Evolutionary conservation across 345 rosid genomes (phyloP).

Genomic region (Pseudoturritis turrita): DNA sequence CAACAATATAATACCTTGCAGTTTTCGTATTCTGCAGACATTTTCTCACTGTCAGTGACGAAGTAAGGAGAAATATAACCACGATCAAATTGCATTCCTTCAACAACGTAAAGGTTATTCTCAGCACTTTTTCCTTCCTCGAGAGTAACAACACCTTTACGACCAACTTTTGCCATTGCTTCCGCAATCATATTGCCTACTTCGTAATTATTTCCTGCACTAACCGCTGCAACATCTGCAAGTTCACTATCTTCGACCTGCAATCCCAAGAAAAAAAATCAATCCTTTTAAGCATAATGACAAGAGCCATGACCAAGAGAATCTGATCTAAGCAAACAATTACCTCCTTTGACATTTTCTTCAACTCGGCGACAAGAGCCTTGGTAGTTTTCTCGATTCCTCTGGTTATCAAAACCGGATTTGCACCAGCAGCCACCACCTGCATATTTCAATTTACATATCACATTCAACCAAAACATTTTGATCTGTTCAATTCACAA

Average conservation of each 20-base stretch:
- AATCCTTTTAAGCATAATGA: background rate
- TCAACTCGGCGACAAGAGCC: constrained; percentile 74
- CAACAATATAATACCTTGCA: constrained; percentile 60
- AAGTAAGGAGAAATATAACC: constrained; percentile 95
- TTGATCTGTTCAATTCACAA: background rate
- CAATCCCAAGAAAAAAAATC: background rate
- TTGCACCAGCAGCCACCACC: constrained; percentile 98
- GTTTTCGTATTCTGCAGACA: constrained; percentile 81
- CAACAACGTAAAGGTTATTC: constrained; percentile 85
- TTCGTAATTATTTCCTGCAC: constrained; percentile 94
- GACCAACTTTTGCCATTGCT: constrained; percentile 86
- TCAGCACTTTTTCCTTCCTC: constrained; percentile 97
- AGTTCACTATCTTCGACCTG: constrained; percentile 95
- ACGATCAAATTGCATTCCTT: constrained; percentile 97
- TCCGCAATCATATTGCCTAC: constrained; percentile 94
- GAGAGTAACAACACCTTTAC: constrained; percentile 91
- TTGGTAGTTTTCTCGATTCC: constrained; percentile 87
- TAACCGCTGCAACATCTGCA: constrained; percentile 95
- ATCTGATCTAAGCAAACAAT: background rate
- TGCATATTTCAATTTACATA: constrained; percentile 13
- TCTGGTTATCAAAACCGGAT: constrained; percentile 81
- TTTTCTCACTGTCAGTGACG: constrained; percentile 89
- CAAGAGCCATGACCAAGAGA: background rate
- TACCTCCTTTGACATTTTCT: constrained; percentile 81
- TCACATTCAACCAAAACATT: background rate